Conservation (phyloP, 2,329 filamentous ascomycete species). For the Colletotrichum eremochloae region DNA sequence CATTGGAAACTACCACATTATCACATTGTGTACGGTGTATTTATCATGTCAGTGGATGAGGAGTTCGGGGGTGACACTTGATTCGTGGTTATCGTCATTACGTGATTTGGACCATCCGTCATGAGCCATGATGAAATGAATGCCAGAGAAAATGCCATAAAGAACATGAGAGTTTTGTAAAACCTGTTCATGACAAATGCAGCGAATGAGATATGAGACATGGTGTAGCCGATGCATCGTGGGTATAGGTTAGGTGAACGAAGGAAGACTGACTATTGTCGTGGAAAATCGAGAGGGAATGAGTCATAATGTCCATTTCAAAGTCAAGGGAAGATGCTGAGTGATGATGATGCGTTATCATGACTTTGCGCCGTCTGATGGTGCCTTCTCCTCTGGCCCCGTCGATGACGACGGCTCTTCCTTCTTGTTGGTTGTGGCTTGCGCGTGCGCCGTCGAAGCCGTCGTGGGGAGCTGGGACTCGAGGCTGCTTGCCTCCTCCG, state of each 20-base stretch:
- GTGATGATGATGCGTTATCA: neutral
- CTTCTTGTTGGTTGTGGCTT: conserved; percentile 5
- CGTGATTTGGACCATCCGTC: neutral
- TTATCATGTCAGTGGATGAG: neutral
- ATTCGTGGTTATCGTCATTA: neutral
- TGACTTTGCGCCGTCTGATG: conserved; percentile 21
- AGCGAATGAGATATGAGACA: neutral
- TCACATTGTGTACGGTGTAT: neutral
- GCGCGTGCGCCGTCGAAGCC: neutral
- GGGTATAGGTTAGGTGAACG: conserved; percentile 36
- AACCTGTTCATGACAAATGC: neutral
- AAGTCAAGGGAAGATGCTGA: neutral
- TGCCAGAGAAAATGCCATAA: neutral
- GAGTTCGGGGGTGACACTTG: neutral
- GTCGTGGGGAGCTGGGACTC: neutral
- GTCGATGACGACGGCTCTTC: neutral
- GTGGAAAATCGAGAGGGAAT: neutral
- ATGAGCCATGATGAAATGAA: neutral
- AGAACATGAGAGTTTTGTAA: neutral
- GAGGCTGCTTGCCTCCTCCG: neutral
- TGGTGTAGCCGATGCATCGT: conserved; percentile 6
- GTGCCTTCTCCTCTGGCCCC: neutral
- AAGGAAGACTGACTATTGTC: conserved; percentile 23
- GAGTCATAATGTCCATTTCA: neutral
- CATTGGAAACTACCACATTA: neutral